Evolutionary conservation across 2,329 filamentous ascomycete genomes (phyloP).

Genomic region (Sporothrix protearum): DNA sequence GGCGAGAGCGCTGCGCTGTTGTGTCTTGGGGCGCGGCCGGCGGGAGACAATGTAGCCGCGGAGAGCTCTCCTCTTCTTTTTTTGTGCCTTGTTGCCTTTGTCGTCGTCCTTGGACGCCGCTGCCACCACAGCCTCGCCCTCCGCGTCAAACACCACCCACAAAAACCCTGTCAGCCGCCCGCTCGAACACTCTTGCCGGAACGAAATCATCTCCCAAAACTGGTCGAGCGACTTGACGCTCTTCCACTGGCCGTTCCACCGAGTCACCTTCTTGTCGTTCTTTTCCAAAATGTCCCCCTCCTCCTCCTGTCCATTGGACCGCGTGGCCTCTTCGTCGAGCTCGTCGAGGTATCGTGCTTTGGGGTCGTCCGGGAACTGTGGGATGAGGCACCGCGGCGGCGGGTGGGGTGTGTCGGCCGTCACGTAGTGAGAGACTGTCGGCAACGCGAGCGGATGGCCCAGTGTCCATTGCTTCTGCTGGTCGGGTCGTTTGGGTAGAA

Average conservation of each 20-base stretch:
- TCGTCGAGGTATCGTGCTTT: conserved; percentile 88
- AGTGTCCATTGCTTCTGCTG: conserved; percentile 58
- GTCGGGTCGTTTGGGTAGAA: conserved; percentile 59
- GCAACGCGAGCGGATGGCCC: conserved; percentile 62
- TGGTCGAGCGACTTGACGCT: conserved; percentile 79
- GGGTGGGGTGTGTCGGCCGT: conserved; percentile 46
- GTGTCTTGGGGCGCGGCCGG: conserved; percentile 61
- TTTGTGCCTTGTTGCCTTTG: conserved; percentile 25
- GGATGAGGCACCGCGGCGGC: conserved; percentile 79
- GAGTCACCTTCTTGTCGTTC: conserved; percentile 29
- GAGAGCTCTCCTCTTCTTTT: conserved; percentile 48
- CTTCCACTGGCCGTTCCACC: conserved; percentile 66
- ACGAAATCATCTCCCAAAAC: conserved; percentile 99
- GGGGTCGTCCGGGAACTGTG: conserved; percentile 90
- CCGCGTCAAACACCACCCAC: conserved; percentile 79
- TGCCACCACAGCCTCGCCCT: background rate
- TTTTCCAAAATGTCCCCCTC: background rate
- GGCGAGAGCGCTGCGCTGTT: conserved; percentile 48
- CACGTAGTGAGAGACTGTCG: conserved; percentile 57
- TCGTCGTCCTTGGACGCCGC: too few relatives aligned
- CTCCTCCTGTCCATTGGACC: conserved; percentile 40
- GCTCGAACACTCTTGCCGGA: conserved; percentile 89
- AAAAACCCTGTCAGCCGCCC: conserved; percentile 90
- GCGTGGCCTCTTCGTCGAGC: conserved; percentile 75
- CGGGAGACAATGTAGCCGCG: conserved; percentile 61